Conservation (phyloP, 805 yeast species). For the Priceomyces medius region DNA sequence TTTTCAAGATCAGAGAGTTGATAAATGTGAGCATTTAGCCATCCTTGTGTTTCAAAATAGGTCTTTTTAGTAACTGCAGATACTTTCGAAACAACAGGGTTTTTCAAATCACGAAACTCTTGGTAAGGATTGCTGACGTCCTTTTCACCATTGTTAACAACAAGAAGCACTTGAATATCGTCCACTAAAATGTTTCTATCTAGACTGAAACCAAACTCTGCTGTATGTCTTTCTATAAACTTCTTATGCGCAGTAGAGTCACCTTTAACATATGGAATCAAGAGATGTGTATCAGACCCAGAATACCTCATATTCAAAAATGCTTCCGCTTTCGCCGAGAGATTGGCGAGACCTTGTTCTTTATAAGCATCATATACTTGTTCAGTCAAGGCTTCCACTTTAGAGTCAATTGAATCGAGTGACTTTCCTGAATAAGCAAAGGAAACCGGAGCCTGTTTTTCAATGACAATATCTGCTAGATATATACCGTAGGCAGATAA, state of each 20-base stretch:
- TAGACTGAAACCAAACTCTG: constrained; percentile 38
- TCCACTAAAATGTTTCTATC: constrained; percentile 37
- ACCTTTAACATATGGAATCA: constrained; percentile 47
- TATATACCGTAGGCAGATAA: constrained; percentile 35
- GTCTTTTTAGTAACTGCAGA: constrained; percentile 12
- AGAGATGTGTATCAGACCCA: constrained; percentile 87
- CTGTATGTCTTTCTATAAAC: constrained; percentile 29
- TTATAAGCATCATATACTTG: constrained; percentile 23
- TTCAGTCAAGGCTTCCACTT: constrained; percentile 12
- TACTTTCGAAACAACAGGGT: constrained; percentile 6
- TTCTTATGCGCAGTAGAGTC: constrained; percentile 21
- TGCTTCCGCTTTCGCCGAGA: constrained; percentile 54
- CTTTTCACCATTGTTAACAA: constrained; percentile 56
- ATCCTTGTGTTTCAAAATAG: constrained; percentile 31
- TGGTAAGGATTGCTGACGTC: constrained; percentile 53
- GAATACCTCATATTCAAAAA: constrained; percentile 76
- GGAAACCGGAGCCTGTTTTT: constrained; percentile 36
- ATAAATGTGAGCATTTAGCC: constrained; percentile 26
- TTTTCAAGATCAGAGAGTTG: constrained; percentile 20
- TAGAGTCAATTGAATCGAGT: constrained; percentile 10
- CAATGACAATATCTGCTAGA: constrained; percentile 34
- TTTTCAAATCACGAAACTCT: constrained; percentile 22
- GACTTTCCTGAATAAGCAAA: constrained; percentile 29
- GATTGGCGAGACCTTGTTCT: constrained; percentile 50
- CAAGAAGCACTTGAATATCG: constrained; percentile 45